A percentile compares a stretch with the other conserved stretches of the same genome.
phyloP scores from a whole-genome alignment of 2,329 filamentous ascomycete species.

The Hypoxylon sp. region DNA sequence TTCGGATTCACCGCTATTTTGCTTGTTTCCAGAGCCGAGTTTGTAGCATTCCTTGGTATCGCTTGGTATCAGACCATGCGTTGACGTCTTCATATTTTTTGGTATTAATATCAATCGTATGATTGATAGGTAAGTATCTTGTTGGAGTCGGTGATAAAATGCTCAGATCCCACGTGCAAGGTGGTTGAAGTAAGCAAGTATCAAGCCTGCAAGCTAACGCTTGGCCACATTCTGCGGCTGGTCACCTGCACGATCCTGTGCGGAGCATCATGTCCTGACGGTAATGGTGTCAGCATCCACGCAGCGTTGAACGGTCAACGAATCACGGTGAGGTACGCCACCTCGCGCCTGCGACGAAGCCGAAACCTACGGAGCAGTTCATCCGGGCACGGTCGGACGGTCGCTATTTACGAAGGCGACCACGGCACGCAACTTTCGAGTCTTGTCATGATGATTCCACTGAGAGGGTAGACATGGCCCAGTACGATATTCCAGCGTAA shows the following conservation, averaged over 20 bases:
- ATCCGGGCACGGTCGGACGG: conserved; percentile 30
- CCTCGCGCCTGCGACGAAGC: conserved; percentile 6
- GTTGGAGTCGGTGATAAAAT: conserved; percentile 3
- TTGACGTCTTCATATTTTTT: not conserved
- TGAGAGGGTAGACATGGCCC: not conserved
- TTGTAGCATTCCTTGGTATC: not conserved
- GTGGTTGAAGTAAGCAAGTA: conserved; percentile 10
- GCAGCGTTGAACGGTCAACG: conserved; percentile 13
- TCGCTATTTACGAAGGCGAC: conserved; percentile 15
- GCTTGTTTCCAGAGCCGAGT: not conserved
- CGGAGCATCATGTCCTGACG: conserved; percentile 33
- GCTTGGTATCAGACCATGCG: conserved; percentile 11
- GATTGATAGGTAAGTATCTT: conserved; percentile 17
- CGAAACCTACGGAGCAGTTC: conserved; percentile 27
- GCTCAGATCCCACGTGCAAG: conserved; percentile 8
- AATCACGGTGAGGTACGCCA: conserved; percentile 28
- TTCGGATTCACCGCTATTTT: conserved; percentile 41
- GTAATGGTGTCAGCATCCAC: conserved; percentile 9
- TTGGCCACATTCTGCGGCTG: conserved; percentile 26
- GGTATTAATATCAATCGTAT: conserved; percentile 19
- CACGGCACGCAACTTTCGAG: conserved; percentile 4
- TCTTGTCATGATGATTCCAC: conserved; percentile 4
- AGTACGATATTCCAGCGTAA: not conserved
- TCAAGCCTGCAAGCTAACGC: conserved; percentile 11
- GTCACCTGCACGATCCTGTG: conserved; percentile 37